Evolutionary conservation across 208 protist species (phyloP), one percentile per base, ranked within the genome.

Genomic region (Zelonia costaricensis): DNA sequence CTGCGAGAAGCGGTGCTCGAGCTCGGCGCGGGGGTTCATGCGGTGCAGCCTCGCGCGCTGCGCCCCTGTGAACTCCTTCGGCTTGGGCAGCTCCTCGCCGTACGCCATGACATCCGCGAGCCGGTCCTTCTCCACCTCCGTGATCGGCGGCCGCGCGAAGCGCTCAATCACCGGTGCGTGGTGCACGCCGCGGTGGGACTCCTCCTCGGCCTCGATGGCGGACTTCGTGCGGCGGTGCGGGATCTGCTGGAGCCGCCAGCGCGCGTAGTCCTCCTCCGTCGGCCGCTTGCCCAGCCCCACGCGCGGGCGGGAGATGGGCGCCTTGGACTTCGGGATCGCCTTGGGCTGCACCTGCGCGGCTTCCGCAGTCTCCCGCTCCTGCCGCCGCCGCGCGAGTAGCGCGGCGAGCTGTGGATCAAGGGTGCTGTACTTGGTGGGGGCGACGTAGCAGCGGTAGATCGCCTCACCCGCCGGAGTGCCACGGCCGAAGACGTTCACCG

Each of bases 401-500:
- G 74, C 80, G 1, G 85, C 79, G 16, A 95, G 80, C 55, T 90
- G 68, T 2, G 84, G 86, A 40, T 95, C 90, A 3, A 92, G 66
- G 3, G 90, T 95, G 72, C 82, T 91, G 36, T 80, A 74, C 64
- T 93, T 95, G 2, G 55, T 70, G 0, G 86, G 86, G 9, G 71
- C 63, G 27, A 69, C 74, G 71, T 96, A 96, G 69, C 84, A 93
- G 55, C 78, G 78, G 71, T 91, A 93, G 39, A 96, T 91, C n/a
- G 91, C 91, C 33, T 91, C 84, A 0, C 91, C 91, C 3, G 91
- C 87, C 3, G 91, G 77, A 7, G 91, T 93, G 62, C 91, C 91
- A n/a, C 91, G 72, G 20, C 91, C 91, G 60, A 96, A 96, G 3
- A 86, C 46, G 65, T 84, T 79, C 16, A 77, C 80, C 0, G 71